These are phyloP conservation scores for Russula brevipes DNA, from an alignment of 768 basidiomycete species.

Conservation along the genomic window DNA sequence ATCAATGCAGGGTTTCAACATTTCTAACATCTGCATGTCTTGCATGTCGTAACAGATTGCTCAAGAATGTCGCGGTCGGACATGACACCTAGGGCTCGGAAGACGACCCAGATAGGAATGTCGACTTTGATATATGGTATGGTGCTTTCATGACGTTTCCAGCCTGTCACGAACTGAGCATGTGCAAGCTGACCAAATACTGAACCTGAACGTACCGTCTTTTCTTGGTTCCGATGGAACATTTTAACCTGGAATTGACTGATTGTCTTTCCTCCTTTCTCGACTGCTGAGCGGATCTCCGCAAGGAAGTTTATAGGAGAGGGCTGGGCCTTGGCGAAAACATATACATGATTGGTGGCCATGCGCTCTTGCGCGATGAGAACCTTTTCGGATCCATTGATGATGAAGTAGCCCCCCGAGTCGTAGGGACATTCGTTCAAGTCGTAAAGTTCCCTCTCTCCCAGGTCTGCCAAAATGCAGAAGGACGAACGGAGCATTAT, in stretches of 20 bases:
- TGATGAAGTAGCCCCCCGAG: slow-evolving; percentile 98
- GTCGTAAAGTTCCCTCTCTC: slow-evolving; percentile 78
- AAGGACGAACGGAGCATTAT: slow-evolving; percentile 97
- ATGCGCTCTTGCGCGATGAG: slow-evolving; percentile 98
- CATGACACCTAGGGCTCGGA: slow-evolving; percentile 94
- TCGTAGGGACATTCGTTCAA: slow-evolving; percentile 98
- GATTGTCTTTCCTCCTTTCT: slow-evolving; percentile 97
- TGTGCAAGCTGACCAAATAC: slow-evolving; percentile 14
- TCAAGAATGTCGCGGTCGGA: slow-evolving; percentile 97
- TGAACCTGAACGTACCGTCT: slow-evolving; percentile 55
- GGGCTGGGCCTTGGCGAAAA: slow-evolving; percentile 96
- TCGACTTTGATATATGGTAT: slow-evolving; percentile 98
- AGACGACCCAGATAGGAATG: slow-evolving; percentile 98
- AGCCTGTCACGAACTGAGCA: slow-evolving; percentile 40
- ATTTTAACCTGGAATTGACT: slow-evolving; percentile 98
- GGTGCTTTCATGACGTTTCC: slow-evolving; percentile 96
- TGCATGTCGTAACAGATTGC: slow-evolving; percentile 99
- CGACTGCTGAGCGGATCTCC: slow-evolving; percentile 95
- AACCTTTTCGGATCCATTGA: slow-evolving; percentile 99
- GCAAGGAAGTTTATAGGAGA: slow-evolving; percentile 94
- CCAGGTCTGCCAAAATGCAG: slow-evolving; percentile 80
- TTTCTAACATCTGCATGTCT: slow-evolving; percentile 93
- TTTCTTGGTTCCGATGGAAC: slow-evolving; percentile 86
- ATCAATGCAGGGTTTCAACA: slow-evolving; percentile 97
- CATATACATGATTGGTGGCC: slow-evolving; percentile 99